Evolutionary conservation across 805 yeast species (phyloP).

Genomic region (Candida taoyuanica): DNA sequence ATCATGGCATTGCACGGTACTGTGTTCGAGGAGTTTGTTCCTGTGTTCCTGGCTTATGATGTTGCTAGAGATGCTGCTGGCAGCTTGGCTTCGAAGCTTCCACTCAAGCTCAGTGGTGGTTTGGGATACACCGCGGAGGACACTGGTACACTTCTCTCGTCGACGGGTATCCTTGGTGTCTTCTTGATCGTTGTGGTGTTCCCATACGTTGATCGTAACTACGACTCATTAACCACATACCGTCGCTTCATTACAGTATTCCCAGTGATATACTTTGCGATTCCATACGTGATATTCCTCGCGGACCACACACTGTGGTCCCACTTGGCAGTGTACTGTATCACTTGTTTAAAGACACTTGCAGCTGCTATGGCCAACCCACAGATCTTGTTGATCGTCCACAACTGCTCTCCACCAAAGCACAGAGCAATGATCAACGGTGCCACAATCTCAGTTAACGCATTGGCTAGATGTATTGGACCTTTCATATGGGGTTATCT

Average conservation of each 20-base stretch:
- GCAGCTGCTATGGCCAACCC: conserved; percentile 48
- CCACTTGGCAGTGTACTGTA: conserved; percentile 17
- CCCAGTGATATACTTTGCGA: conserved; percentile 40
- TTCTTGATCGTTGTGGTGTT: conserved; percentile 44
- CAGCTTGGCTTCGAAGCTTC: conserved; percentile 35
- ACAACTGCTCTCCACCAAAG: conserved; percentile 47
- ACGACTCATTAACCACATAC: conserved; percentile 42
- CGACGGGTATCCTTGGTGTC: conserved; percentile 51
- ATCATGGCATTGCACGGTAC: conserved; percentile 42
- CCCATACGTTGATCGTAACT: conserved; percentile 46
- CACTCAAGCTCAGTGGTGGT: conserved; percentile 48
- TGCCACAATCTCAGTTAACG: conserved; percentile 45
- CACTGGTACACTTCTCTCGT: conserved; percentile 47
- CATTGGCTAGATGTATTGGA: conserved; percentile 53
- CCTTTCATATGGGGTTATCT: conserved; percentile 53
- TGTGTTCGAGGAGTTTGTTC: conserved; percentile 51
- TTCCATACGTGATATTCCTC: conserved; percentile 47
- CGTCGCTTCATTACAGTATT: conserved; percentile 36
- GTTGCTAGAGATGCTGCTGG: conserved; percentile 25
- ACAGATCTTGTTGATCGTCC: conserved; percentile 47
- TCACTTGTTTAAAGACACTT: conserved; percentile 34
- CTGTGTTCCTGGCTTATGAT: conserved; percentile 46
- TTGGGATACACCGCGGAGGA: conserved; percentile 41
- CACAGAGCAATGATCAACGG: conserved; percentile 59
- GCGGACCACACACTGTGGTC: conserved; percentile 21